Conservation (phyloP, 2,329 filamentous ascomycete species). For the Hymenoscyphus salicellus region DNA sequence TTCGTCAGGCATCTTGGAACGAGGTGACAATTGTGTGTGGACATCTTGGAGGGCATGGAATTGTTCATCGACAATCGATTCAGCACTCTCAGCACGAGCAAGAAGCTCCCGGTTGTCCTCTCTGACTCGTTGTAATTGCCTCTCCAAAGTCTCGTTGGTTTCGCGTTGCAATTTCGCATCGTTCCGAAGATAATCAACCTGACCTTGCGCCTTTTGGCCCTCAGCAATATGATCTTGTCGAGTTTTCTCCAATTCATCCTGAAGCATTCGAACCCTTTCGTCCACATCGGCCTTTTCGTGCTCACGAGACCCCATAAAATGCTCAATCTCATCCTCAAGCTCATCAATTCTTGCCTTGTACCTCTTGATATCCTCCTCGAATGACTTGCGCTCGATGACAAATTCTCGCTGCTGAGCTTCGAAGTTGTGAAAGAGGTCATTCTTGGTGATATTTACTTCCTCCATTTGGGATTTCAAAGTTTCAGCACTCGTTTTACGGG, state of each 20-base stretch:
- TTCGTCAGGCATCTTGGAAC: constrained; percentile 53
- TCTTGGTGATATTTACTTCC: constrained; percentile 87
- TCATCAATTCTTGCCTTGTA: constrained; percentile 80
- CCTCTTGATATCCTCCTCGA: constrained; percentile 76
- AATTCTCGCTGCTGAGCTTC: constrained; percentile 90
- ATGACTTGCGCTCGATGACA: constrained; percentile 73
- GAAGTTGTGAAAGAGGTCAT: constrained; percentile 90
- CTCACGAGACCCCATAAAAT: constrained; percentile 77
- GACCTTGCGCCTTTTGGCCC: constrained; percentile 55
- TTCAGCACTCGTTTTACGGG: constrained; percentile 54
- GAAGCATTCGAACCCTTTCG: constrained; percentile 63
- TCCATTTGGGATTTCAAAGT: constrained; percentile 69
- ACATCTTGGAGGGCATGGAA: constrained; percentile 56
- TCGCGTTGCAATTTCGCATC: constrained; percentile 59
- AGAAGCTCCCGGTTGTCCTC: constrained; percentile 53
- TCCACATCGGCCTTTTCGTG: constrained; percentile 73
- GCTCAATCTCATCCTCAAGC: constrained; percentile 86
- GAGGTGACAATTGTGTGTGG: constrained; percentile 55
- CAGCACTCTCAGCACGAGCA: constrained; percentile 49
- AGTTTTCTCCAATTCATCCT: constrained; percentile 67
- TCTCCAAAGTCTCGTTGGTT: constrained; percentile 56
- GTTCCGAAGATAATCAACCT: constrained; percentile 61
- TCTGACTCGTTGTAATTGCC: constrained; percentile 52
- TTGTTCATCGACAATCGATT: constrained; percentile 53
- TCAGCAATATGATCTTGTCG: constrained; percentile 57